phyloP scores from a whole-genome alignment of 1,139 yeast genomes.

The Protomyces gravidus region DNA sequence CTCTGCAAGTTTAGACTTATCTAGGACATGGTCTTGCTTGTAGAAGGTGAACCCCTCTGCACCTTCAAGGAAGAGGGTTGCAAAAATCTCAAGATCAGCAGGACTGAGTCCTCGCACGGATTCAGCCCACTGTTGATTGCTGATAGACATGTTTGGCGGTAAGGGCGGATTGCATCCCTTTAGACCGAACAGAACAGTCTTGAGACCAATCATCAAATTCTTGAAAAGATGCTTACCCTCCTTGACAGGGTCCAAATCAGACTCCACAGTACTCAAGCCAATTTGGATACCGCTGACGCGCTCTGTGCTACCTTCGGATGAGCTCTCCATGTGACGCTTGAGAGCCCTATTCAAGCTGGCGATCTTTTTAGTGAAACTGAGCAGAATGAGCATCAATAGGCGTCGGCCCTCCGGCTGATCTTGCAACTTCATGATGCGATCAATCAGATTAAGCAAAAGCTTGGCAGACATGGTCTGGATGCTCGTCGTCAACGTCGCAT shows the following conservation, averaged over 20 bases:
- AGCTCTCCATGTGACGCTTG: not conserved
- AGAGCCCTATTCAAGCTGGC: conserved; percentile 54
- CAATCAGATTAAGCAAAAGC: conserved; percentile 77
- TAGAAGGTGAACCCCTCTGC: conserved; percentile 76
- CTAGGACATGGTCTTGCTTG: conserved; percentile 44
- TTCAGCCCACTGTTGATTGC: conserved; percentile 69
- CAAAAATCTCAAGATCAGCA: conserved; percentile 76
- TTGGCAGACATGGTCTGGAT: conserved; percentile 98
- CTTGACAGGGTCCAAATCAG: not conserved
- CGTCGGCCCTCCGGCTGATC: conserved; percentile 66
- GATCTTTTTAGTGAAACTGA: conserved; percentile 82
- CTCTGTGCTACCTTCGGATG: not conserved
- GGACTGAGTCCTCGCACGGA: conserved; percentile 74
- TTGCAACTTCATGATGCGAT: conserved; percentile 77
- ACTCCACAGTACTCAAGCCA: conserved; percentile 1
- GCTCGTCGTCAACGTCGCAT: conserved; percentile 75
- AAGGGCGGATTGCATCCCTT: conserved; percentile 85
- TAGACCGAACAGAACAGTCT: conserved; percentile 84
- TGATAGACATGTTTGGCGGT: conserved; percentile 42
- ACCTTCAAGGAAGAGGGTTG: conserved; percentile 77
- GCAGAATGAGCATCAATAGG: conserved; percentile 64
- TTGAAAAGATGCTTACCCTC: conserved; percentile 80
- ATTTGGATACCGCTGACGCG: conserved; percentile 10
- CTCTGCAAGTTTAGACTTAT: conserved; percentile 36
- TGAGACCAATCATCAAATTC: conserved; percentile 81